phyloP scores from a whole-genome alignment of 257 asterid species.

The Agastache rugosa region DNA sequence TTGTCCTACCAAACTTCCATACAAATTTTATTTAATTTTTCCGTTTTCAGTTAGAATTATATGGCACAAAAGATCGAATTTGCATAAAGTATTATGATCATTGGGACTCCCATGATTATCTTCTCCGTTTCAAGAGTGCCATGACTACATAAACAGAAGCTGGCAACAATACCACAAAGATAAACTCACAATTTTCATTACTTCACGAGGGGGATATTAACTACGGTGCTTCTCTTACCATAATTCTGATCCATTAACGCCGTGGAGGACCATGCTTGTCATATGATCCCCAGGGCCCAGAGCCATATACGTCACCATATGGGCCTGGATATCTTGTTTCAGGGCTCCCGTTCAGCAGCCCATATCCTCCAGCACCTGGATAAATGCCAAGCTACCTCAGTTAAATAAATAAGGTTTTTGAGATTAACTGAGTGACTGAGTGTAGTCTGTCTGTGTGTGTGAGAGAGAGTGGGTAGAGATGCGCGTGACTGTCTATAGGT shows the following conservation, averaged over 20 bases:
- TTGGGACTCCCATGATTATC: not conserved
- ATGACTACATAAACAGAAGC: not conserved
- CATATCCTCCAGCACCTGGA: slow-evolving; percentile 69
- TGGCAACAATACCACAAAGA: not conserved
- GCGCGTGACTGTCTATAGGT: not conserved
- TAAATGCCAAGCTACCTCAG: slow-evolving; percentile 6
- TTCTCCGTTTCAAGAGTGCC: not conserved
- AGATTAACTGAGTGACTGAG: not conserved
- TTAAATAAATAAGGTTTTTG: slow-evolving; percentile 1
- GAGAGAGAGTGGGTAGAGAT: not conserved
- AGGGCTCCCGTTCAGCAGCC: slow-evolving; percentile 71
- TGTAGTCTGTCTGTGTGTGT: not conserved
- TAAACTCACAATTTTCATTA: not conserved
- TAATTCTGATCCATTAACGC: slow-evolving; percentile 40
- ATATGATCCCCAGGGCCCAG: slow-evolving; percentile 64
- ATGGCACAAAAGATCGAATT: not conserved
- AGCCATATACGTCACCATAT: slow-evolving; percentile 58
- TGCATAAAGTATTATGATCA: not conserved
- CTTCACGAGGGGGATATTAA: not conserved
- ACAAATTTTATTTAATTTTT: too few relatives aligned
- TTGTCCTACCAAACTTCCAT: not conserved
- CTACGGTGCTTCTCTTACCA: slow-evolving; percentile 11
- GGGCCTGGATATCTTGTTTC: slow-evolving; percentile 68
- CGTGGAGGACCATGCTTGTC: slow-evolving; percentile 64
- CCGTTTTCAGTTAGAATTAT: not conserved